phyloP scores from a whole-genome alignment of 2,329 filamentous ascomycete species.

The Claviceps sp. region DNA sequence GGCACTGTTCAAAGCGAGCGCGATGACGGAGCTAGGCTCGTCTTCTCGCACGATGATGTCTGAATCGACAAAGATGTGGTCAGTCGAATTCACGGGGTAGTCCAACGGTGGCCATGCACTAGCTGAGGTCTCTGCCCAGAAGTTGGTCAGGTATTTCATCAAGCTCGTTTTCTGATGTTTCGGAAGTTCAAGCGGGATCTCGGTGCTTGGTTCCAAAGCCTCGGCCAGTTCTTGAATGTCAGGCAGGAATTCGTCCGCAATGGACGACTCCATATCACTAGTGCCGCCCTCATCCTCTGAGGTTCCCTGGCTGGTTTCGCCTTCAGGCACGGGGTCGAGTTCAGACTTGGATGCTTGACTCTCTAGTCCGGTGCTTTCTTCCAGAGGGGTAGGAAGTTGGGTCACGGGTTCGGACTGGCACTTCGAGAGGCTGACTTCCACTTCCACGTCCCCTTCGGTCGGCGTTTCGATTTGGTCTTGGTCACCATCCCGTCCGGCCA shows the following conservation, averaged over 20 bases:
- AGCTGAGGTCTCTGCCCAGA: constrained; percentile 95
- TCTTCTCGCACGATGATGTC: constrained; percentile 96
- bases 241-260: constrained; percentile 54
- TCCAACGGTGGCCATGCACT: constrained; percentile 89
- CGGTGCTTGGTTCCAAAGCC: constrained; percentile 45
- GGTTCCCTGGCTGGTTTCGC: constrained; percentile 36
- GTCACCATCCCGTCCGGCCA: constrained; percentile 10
- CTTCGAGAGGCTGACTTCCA: constrained; percentile 8
- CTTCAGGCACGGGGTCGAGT: constrained; percentile 15
- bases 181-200: constrained; percentile 60
- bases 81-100: constrained; percentile 74
- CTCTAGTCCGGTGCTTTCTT: constrained; percentile 11
- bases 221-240: constrained; percentile 50
- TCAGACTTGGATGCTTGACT: constrained; percentile 15
- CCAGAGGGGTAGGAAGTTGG: constrained; percentile 11
- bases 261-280: constrained; percentile 60
- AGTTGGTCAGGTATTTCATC: constrained; percentile 91
- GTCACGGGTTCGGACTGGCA: constrained; percentile 9
- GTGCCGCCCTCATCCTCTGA: constrained; percentile 54
- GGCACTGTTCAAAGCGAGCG: constrained; percentile 75
- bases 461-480: constrained; percentile 8
- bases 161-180: constrained; percentile 88
- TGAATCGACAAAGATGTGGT: constrained; percentile 94
- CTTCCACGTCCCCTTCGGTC: constrained; percentile 8
- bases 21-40: constrained; percentile 91